phyloP scores from a whole-genome alignment of 129 eudicot genomes.

The Calendula officinalis region DNA sequence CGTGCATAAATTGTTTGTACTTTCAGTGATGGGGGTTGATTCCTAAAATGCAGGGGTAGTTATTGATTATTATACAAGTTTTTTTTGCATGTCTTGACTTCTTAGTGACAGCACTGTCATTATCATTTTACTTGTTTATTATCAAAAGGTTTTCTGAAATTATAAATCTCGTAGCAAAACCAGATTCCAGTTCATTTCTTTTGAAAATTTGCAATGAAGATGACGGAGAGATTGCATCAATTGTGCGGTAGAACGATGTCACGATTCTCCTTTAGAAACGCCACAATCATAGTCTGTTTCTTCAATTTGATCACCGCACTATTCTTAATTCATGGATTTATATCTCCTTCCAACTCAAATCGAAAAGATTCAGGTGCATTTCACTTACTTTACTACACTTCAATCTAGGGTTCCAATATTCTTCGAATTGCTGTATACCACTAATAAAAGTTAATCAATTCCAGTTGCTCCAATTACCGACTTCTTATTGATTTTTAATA shows the following conservation, averaged over 20 bases:
- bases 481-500: background rate
- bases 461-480: background rate
- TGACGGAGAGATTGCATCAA: conserved; percentile 43
- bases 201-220: conserved; percentile 5
- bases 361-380: conserved; percentile 42
- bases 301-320: conserved; percentile 63
- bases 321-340: conserved; percentile 51
- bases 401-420: conserved; percentile 11
- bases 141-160: background rate
- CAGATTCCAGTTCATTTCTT: background rate
- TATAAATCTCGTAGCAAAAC: background rate
- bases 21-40: too few relatives aligned
- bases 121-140: too few relatives aligned
- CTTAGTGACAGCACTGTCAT: too few relatives aligned
- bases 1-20: too few relatives aligned
- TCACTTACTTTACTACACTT: background rate
- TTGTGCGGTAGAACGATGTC: conserved; percentile 47
- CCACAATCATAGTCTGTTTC: conserved; percentile 64
- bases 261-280: conserved; percentile 59
- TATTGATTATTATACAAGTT: too few relatives aligned
- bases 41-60: too few relatives aligned
- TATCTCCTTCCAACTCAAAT: conserved; percentile 48
- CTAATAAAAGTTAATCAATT: background rate
- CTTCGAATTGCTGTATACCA: background rate
- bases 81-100: too few relatives aligned